Evolutionary conservation across 192 early-diverging fungal species (phyloP).

Genomic region (Fimicolochytrium jonesii): DNA sequence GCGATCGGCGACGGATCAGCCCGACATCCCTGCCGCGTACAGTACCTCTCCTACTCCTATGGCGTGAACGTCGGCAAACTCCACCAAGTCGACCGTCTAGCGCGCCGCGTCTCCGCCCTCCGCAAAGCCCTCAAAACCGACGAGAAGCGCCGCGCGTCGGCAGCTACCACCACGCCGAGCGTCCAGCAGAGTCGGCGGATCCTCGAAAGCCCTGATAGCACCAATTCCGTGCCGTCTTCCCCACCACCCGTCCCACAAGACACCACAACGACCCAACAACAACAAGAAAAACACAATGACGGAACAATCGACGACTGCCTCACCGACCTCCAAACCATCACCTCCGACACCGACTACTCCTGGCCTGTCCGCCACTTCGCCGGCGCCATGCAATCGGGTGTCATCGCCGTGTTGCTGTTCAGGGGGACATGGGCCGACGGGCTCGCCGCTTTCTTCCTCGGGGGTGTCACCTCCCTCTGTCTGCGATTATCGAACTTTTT

Average conservation of each 20-base stretch:
- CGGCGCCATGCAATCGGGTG: neutral
- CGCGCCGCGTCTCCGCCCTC: constrained; percentile 8
- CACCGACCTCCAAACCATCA: constrained; percentile 4
- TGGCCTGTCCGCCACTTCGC: constrained; percentile 9
- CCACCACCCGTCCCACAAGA: no score
- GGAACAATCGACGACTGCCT: constrained; percentile 18
- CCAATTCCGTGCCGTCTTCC: no score
- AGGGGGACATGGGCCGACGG: constrained; percentile 25
- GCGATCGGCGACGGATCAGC: constrained; percentile 20
- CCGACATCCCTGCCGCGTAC: constrained; percentile 15
- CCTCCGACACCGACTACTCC: constrained; percentile 16
- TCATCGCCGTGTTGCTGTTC: constrained; percentile 21
- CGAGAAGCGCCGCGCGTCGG: constrained; percentile 3
- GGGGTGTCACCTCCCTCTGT: neutral
- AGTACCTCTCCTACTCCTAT: constrained; percentile 10
- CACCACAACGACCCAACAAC: no score
- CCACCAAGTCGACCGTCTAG: constrained; percentile 16
- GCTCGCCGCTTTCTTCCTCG: constrained; percentile 7
- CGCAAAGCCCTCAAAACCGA: neutral
- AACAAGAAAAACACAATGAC: no score
- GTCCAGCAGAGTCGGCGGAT: no score
- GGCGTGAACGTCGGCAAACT: constrained; percentile 19
- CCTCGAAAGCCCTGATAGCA: no score
- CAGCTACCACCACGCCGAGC: no score
- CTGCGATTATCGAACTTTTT: constrained; percentile 11